These are phyloP conservation scores for Trametes pubescens DNA, from an alignment of 1,284 basidiomycete species.

Conservation along the genomic window DNA sequence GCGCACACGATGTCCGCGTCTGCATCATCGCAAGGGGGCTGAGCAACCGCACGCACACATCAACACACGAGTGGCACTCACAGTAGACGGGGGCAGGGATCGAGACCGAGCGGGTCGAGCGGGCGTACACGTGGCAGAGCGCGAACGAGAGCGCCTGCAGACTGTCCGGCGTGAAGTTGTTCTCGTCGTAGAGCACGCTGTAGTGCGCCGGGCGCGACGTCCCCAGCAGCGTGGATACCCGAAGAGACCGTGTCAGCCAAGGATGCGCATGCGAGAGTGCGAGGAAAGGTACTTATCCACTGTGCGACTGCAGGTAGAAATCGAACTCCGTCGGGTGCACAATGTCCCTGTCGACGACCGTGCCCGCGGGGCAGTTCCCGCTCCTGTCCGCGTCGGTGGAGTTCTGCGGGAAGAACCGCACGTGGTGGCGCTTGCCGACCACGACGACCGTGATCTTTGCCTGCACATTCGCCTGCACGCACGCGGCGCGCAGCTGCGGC, in stretches of 20 bases:
- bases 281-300: conserved; percentile 49
- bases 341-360: conserved; percentile 76
- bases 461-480: conserved; percentile 59
- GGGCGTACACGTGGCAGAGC: conserved; percentile 83
- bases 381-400: conserved; percentile 62
- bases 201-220: conserved; percentile 70
- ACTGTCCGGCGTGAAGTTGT: conserved; percentile 66
- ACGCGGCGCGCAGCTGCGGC: conserved; percentile 64
- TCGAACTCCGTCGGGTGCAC: conserved; percentile 81
- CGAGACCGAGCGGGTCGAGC: conserved; percentile 84
- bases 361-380: conserved; percentile 80
- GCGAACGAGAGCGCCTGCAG: conserved; percentile 78
- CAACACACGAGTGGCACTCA: conserved; percentile 45
- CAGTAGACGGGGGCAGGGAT: conserved; percentile 88
- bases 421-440: conserved; percentile 81
- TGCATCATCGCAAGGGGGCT: conserved; percentile 40
- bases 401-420: conserved; percentile 75
- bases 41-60: conserved; percentile 3
- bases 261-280: background rate
- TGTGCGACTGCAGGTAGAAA: conserved; percentile 83
- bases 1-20: conserved; percentile 88
- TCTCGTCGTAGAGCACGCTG: conserved; percentile 67
- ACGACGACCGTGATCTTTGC: conserved; percentile 78
- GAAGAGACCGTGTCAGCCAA: conserved; percentile 25
- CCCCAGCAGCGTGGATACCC: conserved; percentile 51